A percentile compares a stretch with the other conserved stretches of the same genome.
These are phyloP conservation scores for Lasiodiplodia theobromae DNA, from an alignment of 2,329 filamentous ascomycete genomes.

Conservation along the genomic window DNA sequence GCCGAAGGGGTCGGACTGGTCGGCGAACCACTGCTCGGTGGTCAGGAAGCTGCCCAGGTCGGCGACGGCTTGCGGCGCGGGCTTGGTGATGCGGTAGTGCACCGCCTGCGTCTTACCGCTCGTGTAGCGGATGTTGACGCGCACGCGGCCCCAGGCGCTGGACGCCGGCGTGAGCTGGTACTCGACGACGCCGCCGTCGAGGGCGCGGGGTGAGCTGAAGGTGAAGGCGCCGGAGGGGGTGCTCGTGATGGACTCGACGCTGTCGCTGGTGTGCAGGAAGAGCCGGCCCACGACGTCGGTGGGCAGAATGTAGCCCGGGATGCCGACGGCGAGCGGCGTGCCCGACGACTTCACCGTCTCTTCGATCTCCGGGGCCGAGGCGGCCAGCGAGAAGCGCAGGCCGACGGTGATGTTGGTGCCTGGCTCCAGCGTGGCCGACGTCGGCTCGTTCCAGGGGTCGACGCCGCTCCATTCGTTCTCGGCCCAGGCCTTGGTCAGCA, in stretches of 20 bases:
- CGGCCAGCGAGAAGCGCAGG: conserved; percentile 59
- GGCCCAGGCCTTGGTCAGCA: conserved; percentile 61
- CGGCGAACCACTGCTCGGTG: conserved; percentile 60
- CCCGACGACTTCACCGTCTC: conserved; percentile 52
- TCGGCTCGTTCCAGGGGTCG: conserved; percentile 63
- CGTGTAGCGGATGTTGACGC: conserved; percentile 57
- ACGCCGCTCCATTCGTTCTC: conserved; percentile 62
- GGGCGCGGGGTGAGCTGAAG: conserved; percentile 38
- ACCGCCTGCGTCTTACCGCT: conserved; percentile 60
- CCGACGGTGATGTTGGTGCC: conserved; percentile 58
- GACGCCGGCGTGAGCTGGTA: conserved; percentile 55
- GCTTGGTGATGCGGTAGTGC: conserved; percentile 64
- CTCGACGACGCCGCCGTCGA: conserved; percentile 33
- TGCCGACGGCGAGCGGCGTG: conserved; percentile 59
- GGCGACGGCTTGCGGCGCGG: conserved; percentile 52
- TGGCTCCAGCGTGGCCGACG: conserved; percentile 54
- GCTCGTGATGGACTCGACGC: conserved; percentile 50
- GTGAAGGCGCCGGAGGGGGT: conserved; percentile 49
- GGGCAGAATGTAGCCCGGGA: conserved; percentile 64
- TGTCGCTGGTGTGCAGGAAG: conserved; percentile 51
- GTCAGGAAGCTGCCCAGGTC: conserved; percentile 63
- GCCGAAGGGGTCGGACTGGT: conserved; percentile 61
- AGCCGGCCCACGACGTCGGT: conserved; percentile 56
- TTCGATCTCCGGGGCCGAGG: conserved; percentile 57
- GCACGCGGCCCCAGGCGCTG: conserved; percentile 58